These are phyloP conservation scores for Penicillium subrubescens DNA, from an alignment of 495 filamentous ascomycete genomes.

Conservation along the genomic window DNA sequence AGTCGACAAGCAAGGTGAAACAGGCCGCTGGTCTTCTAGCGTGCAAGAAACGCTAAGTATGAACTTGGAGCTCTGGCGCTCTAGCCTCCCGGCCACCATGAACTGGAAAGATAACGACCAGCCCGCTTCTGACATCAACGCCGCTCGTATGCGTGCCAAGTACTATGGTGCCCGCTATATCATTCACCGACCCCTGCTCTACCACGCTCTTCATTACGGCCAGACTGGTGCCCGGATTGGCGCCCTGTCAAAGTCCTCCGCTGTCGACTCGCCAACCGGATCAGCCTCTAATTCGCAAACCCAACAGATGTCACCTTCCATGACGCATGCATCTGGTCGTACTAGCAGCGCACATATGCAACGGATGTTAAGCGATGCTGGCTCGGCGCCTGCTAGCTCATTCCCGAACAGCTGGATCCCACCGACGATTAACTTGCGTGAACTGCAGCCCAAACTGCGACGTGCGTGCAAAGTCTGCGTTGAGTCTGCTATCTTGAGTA, in stretches of 20 bases:
- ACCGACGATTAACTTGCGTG: slow-evolving; percentile 23
- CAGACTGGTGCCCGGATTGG: slow-evolving; percentile 27
- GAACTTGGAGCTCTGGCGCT: slow-evolving; percentile 55
- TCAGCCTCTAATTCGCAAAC: slow-evolving; percentile 32
- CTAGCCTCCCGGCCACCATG: slow-evolving; percentile 48
- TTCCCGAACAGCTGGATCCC: slow-evolving; percentile 18
- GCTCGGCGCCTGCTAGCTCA: slow-evolving; percentile 19
- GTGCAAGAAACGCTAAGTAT: slow-evolving; percentile 43
- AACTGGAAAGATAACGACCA: slow-evolving; percentile 69
- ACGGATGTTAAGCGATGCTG: slow-evolving; percentile 41
- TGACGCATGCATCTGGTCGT: slow-evolving; percentile 24
- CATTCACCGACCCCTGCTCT: slow-evolving; percentile 81
- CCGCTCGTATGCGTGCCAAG: slow-evolving; percentile 85
- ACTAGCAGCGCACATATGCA: slow-evolving; percentile 30
- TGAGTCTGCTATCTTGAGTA: slow-evolving; percentile 78
- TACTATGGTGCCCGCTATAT: slow-evolving; percentile 92
- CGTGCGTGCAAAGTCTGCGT: slow-evolving; percentile 62
- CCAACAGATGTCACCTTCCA: slow-evolving; percentile 36
- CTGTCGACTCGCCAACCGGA: slow-evolving; percentile 37
- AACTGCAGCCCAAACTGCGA: slow-evolving; percentile 45
- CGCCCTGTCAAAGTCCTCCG: slow-evolving; percentile 16
- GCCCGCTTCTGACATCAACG: slow-evolving; percentile 75
- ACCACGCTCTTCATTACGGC: slow-evolving; percentile 60
- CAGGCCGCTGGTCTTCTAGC: slow-evolving; percentile 31
- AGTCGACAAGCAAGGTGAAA: slow-evolving; percentile 46